A percentile compares a stretch with the other conserved stretches of the same genome.
Conservation (phyloP, 208 protist species). For the Leptomonas pyrrhocoris region DNA sequence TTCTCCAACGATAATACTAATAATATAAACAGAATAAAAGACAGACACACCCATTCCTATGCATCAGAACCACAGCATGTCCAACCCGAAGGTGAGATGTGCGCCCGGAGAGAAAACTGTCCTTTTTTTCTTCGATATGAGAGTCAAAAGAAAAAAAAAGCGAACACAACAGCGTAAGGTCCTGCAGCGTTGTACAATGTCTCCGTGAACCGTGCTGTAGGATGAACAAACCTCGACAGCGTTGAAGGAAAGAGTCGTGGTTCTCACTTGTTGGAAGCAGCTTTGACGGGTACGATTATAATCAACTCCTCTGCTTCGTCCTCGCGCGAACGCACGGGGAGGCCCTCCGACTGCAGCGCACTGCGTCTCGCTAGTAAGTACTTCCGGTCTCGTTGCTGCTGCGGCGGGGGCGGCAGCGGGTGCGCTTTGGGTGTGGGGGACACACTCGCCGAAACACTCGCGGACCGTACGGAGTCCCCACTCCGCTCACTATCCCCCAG, state of each 20-base stretch:
- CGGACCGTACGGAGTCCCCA: too few species aligned
- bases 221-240: too few species aligned
- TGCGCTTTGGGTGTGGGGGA: background rate
- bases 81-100: too few species aligned
- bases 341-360: constrained; percentile 1
- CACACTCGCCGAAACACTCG: background rate
- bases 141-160: background rate
- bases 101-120: too few species aligned
- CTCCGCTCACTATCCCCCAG: constrained; percentile 9
- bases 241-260: too few species aligned
- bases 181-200: too few species aligned
- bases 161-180: constrained; percentile 4
- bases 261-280: background rate
- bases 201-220: too few species aligned
- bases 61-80: too few species aligned
- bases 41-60: too few species aligned
- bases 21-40: too few species aligned
- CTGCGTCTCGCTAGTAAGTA: background rate
- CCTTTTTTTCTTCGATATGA: too few species aligned
- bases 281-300: constrained; percentile 14
- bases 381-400: background rate
- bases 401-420: background rate
- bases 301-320: constrained; percentile 15
- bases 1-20: too few species aligned
- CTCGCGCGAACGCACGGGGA: constrained; percentile 6